Evolutionary conservation across 1,139 yeast genomes (phyloP).

Genomic region (Taphrina betulina): DNA sequence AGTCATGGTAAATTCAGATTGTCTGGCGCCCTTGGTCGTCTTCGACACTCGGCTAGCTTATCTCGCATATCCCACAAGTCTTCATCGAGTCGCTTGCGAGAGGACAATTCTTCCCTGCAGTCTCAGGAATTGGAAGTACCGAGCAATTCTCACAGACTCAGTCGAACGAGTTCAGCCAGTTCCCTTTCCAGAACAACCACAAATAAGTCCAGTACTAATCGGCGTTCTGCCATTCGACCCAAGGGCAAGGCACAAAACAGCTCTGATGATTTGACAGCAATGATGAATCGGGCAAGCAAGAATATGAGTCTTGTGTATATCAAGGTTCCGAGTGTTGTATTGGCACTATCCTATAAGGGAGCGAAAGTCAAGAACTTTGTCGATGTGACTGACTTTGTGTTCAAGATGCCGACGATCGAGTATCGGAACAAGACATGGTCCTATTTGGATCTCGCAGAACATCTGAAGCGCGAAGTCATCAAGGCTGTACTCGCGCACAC

Average conservation of each 20-base stretch:
- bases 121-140: conserved; percentile 5
- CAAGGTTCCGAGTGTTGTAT: conserved; percentile 53
- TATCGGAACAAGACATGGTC: conserved; percentile 76
- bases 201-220: neutral
- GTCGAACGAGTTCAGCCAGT: conserved; percentile 1
- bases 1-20: neutral
- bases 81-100: neutral
- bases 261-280: conserved; percentile 53
- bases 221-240: neutral
- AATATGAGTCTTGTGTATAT: conserved; percentile 65
- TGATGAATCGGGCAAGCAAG: conserved; percentile 65
- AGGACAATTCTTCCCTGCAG: conserved; percentile 3
- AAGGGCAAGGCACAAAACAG: conserved; percentile 33
- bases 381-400: conserved; percentile 67
- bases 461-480: conserved; percentile 66
- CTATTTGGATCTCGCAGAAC: conserved; percentile 64
- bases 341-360: conserved; percentile 75
- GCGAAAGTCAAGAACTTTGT: conserved; percentile 63
- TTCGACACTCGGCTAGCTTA: conserved; percentile 10
- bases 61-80: neutral
- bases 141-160: neutral
- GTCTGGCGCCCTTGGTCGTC: neutral
- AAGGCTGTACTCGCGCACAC: conserved; percentile 69
- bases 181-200: conserved; percentile 6
- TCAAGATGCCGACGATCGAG: conserved; percentile 63